Conservation (phyloP, 1,284 basidiomycete genomes). For the Austropuccinia psidii region DNA sequence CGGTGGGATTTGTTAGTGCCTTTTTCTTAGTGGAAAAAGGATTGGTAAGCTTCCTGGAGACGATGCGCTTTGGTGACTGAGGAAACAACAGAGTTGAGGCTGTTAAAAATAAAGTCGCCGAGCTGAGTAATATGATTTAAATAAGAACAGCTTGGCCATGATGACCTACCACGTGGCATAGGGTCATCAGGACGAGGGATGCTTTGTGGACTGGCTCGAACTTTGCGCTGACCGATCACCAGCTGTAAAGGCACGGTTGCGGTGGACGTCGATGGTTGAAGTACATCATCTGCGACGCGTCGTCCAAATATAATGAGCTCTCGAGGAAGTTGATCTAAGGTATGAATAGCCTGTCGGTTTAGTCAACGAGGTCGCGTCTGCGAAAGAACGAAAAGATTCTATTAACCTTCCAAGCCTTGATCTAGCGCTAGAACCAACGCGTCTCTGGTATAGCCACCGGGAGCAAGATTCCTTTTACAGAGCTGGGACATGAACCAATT, state of each 20-base stretch:
- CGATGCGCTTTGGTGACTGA: not conserved
- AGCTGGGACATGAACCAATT: conserved; percentile 32
- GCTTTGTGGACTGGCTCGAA: not conserved
- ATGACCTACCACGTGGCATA: conserved; percentile 30
- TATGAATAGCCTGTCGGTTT: no score
- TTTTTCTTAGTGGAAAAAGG: no score
- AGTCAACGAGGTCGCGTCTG: no score
- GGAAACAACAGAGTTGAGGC: not conserved
- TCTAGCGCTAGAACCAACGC: conserved; percentile 25
- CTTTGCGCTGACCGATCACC: conserved; percentile 22
- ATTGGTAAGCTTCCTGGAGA: not conserved
- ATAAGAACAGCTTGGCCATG: not conserved
- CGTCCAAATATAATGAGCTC: conserved; percentile 27
- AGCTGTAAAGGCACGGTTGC: conserved; percentile 14
- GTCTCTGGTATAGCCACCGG: conserved; percentile 10
- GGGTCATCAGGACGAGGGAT: conserved; percentile 37
- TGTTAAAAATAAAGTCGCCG: no score
- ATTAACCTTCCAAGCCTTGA: conserved; percentile 26
- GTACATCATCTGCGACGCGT: not conserved
- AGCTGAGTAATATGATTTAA: no score
- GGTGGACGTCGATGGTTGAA: conserved; percentile 18
- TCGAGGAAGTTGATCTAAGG: conserved; percentile 1
- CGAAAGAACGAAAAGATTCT: not conserved
- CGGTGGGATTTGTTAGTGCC: no score
- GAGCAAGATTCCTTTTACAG: conserved; percentile 10